Percentiles rank a stretch among this genome's conserved stretches.
Evolutionary conservation across 805 yeast species (phyloP).

Genomic region (Lachancea sp.): DNA sequence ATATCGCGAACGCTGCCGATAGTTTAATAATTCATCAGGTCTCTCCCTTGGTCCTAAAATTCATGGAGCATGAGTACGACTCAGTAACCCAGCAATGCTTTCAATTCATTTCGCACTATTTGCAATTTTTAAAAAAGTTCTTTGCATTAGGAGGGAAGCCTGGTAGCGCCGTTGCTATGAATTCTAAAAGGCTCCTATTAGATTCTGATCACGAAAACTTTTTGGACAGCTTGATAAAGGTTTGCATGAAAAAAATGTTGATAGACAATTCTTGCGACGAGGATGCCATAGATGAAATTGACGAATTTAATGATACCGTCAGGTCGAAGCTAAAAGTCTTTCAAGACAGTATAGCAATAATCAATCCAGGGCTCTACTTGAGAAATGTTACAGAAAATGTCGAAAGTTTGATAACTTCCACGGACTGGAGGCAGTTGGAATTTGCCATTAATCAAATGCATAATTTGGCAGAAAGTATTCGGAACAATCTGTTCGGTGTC

Average conservation of each 20-base stretch:
- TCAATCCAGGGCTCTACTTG: slow-evolving; percentile 54
- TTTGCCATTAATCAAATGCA: slow-evolving; percentile 79
- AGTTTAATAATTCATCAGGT: slow-evolving; percentile 48
- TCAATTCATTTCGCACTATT: slow-evolving; percentile 69
- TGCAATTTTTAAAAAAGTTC: slow-evolving; percentile 60
- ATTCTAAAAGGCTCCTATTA: slow-evolving; percentile 32
- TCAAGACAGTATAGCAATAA: slow-evolving; percentile 72
- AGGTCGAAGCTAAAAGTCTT: slow-evolving; percentile 67
- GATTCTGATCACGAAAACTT: slow-evolving; percentile 42
- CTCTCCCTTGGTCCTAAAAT: slow-evolving; percentile 66
- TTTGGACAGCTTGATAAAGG: slow-evolving; percentile 56
- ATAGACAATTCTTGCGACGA: slow-evolving; percentile 73
- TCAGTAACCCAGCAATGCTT: slow-evolving; percentile 81
- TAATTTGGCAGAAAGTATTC: slow-evolving; percentile 70
- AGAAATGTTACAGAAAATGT: slow-evolving; percentile 54
- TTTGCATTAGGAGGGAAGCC: slow-evolving; percentile 36
- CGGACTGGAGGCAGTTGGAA: slow-evolving; percentile 78
- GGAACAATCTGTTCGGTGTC: slow-evolving; percentile 67
- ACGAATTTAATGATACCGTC: slow-evolving; percentile 67
- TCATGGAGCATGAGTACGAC: slow-evolving; percentile 77
- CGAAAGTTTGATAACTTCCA: slow-evolving; percentile 36
- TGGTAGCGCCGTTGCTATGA: slow-evolving; percentile 34
- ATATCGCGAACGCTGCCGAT: slow-evolving; percentile 35
- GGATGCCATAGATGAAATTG: slow-evolving; percentile 65
- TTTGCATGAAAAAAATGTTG: slow-evolving; percentile 70